These are phyloP conservation scores for Suillus variegatus DNA, from an alignment of 768 basidiomycete species.

Conservation along the genomic window DNA sequence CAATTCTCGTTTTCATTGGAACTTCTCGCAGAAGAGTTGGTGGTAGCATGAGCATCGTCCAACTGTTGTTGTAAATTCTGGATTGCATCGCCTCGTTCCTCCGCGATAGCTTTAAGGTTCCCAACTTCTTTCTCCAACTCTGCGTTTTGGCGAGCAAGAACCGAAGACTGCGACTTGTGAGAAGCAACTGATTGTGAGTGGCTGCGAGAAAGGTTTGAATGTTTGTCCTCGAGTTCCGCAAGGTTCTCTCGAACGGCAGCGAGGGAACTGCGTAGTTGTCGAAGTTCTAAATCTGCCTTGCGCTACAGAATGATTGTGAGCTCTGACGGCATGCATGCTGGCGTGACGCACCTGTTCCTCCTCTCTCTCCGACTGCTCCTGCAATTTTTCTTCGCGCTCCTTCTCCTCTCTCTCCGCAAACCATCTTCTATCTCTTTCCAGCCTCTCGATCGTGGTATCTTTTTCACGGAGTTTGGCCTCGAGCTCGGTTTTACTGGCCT, in stretches of 20 bases:
- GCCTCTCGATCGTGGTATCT: conserved; percentile 58
- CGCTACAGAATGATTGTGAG: conserved; percentile 33
- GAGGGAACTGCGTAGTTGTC: conserved; percentile 50
- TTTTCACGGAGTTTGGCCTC: conserved; percentile 70
- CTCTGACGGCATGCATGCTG: not conserved
- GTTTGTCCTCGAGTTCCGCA: conserved; percentile 61
- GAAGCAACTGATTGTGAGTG: conserved; percentile 51
- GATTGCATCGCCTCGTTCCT: conserved; percentile 42
- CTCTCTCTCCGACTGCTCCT: conserved; percentile 47
- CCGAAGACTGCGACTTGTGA: conserved; percentile 52
- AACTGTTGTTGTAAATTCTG: conserved; percentile 48
- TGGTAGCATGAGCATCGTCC: conserved; percentile 43
- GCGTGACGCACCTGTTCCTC: conserved; percentile 58
- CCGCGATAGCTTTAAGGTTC: conserved; percentile 41
- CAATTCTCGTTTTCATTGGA: conserved; percentile 55
- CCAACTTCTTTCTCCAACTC: conserved; percentile 51
- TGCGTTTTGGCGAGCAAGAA: conserved; percentile 45
- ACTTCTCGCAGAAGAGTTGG: conserved; percentile 29
- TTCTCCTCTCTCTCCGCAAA: conserved; percentile 68
- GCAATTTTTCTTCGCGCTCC: conserved; percentile 68
- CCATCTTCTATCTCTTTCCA: conserved; percentile 72
- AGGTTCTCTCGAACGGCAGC: conserved; percentile 55
- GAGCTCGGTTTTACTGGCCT: conserved; percentile 62
- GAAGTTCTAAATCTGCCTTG: conserved; percentile 52
- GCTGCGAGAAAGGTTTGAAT: conserved; percentile 47